These are phyloP conservation scores for Dendrothele bispora DNA, from an alignment of 768 basidiomycete species.

Conservation along the genomic window DNA sequence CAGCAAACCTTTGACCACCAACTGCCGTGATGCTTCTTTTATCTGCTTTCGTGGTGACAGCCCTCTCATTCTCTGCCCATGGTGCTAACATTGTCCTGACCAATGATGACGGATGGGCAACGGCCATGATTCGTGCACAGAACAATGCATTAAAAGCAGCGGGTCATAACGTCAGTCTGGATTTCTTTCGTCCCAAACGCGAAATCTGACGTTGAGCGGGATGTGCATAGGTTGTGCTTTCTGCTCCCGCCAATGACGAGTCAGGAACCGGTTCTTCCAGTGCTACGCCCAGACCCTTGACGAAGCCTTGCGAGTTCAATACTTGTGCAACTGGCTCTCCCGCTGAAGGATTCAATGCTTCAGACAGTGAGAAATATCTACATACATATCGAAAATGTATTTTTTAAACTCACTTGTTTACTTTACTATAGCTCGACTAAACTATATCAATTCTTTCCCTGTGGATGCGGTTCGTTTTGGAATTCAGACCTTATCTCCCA, in stretches of 20 bases:
- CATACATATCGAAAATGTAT: no score
- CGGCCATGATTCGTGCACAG: constrained; percentile 42
- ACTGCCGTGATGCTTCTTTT: no score
- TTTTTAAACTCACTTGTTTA: neutral
- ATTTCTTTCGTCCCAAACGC: neutral
- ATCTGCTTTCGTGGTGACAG: no score
- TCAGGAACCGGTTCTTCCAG: constrained; percentile 46
- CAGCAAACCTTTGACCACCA: no score
- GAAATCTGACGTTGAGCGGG: neutral
- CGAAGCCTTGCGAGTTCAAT: constrained; percentile 38
- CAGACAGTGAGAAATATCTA: constrained; percentile 29
- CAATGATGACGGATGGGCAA: constrained; percentile 43
- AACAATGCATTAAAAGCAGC: constrained; percentile 34
- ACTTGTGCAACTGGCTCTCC: constrained; percentile 41
- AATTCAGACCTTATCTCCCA: constrained; percentile 42
- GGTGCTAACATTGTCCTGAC: constrained; percentile 27
- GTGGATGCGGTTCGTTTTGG: constrained; percentile 37
- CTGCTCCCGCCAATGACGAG: constrained; percentile 42
- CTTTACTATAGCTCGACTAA: constrained; percentile 23
- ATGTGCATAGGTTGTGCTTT: constrained; percentile 36
- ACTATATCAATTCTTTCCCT: constrained; percentile 36
- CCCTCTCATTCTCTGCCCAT: no score
- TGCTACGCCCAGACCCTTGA: constrained; percentile 28
- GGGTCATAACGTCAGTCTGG: constrained; percentile 38
- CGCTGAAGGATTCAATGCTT: constrained; percentile 38